A percentile compares a stretch with the other conserved stretches of the same genome.
Evolutionary conservation across 129 eudicot species (phyloP).

Genomic region (Flaveria bidentis): DNA sequence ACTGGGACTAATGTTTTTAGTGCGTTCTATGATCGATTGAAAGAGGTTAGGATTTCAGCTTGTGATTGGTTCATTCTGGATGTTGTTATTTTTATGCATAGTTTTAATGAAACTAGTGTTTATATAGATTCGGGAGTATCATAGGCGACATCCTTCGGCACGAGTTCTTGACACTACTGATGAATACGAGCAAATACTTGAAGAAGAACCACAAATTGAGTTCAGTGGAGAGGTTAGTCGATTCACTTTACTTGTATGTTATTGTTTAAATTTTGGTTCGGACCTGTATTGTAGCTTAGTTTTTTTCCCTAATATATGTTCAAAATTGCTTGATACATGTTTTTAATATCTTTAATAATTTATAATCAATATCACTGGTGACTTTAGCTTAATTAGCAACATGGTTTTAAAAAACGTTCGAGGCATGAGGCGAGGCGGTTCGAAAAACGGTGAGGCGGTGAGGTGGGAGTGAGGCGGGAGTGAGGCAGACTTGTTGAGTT

Average conservation of each 20-base stretch:
- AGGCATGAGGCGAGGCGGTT: too few species aligned
- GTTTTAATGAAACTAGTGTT: background rate
- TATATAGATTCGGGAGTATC: constrained; percentile 86
- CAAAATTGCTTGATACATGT: constrained; percentile 5
- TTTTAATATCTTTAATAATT: background rate
- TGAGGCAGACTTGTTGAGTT: too few species aligned
- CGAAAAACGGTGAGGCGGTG: too few species aligned
- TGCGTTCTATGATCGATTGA: constrained; percentile 84
- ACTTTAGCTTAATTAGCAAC: background rate
- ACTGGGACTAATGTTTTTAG: constrained; percentile 84
- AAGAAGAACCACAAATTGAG: constrained; percentile 87
- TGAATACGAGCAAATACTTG: constrained; percentile 75
- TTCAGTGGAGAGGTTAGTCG: constrained; percentile 91
- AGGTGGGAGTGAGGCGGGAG: too few species aligned
- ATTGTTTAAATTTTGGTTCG: background rate
- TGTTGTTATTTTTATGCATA: too few species aligned
- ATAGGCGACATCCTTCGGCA: constrained; percentile 91
- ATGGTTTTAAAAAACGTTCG: too few species aligned
- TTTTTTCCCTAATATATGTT: background rate
- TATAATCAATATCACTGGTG: background rate
- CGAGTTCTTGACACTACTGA: constrained; percentile 76
- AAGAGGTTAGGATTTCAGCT: constrained; percentile 52
- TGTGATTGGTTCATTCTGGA: background rate
- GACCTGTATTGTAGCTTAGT: background rate
- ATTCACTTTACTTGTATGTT: constrained; percentile 7